A percentile compares a stretch with the other conserved stretches of the same genome.
phyloP scores from a whole-genome alignment of 305 asterid genomes.

The Ruellia speciosa region DNA sequence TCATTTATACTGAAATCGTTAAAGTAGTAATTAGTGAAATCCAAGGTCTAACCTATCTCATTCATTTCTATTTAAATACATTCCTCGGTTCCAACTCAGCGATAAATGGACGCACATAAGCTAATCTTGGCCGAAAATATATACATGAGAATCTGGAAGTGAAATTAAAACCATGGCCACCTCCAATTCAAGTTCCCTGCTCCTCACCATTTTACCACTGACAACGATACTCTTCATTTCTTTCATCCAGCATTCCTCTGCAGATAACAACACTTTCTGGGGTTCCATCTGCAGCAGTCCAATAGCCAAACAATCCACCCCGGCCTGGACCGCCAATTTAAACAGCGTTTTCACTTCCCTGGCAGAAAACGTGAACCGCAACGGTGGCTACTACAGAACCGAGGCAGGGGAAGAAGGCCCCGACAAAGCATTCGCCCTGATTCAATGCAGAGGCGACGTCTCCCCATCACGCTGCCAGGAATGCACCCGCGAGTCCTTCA shows the following conservation, averaged over 20 bases:
- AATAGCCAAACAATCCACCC: not conserved
- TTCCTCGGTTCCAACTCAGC: too few relatives aligned
- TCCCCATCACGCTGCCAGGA: constrained; percentile 1
- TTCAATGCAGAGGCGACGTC: constrained; percentile 22
- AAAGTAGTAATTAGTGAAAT: too few relatives aligned
- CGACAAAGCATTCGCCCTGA: constrained; percentile 13
- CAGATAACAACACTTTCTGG: not conserved
- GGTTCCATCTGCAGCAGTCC: not conserved
- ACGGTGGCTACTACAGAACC: constrained; percentile 11
- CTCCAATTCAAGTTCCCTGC: not conserved
- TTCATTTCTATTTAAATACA: too few relatives aligned
- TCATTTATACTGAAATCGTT: too few relatives aligned
- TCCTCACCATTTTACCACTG: not conserved
- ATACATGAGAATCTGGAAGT: too few relatives aligned
- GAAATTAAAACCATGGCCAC: not conserved
- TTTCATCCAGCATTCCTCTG: constrained; percentile 12
- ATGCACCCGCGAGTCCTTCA: constrained; percentile 12
- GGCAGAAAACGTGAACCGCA: too few relatives aligned
- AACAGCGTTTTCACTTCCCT: too few relatives aligned
- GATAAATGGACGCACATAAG: too few relatives aligned
- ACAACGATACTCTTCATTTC: too few relatives aligned
- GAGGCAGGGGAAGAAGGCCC: constrained; percentile 6
- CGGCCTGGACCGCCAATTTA: not conserved
- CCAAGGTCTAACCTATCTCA: too few relatives aligned
- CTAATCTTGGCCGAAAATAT: too few relatives aligned